A percentile compares a stretch with the other conserved stretches of the same genome.
Conservation (phyloP, 495 filamentous ascomycete genomes). For the Aspergillus sparsus region DNA sequence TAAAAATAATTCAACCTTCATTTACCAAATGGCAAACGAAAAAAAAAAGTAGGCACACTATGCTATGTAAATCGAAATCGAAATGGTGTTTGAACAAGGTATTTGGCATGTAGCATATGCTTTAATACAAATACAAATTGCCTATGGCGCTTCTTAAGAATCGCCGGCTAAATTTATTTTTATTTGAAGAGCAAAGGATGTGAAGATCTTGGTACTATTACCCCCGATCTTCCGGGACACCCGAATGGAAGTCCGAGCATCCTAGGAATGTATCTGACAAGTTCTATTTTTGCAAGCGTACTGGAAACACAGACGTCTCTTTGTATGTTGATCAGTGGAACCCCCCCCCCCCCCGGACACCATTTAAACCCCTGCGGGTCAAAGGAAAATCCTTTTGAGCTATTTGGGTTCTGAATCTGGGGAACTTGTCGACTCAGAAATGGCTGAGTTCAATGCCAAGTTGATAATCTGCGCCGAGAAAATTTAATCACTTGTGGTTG, state of each 20-base stretch:
- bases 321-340: conserved; percentile 15
- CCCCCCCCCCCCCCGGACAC: no score
- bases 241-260: background rate
- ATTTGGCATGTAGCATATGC: no score
- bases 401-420: background rate
- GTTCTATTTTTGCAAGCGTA: background rate
- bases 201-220: background rate
- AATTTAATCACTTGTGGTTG: background rate
- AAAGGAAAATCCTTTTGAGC: background rate
- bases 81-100: no score
- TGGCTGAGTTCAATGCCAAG: conserved; percentile 1
- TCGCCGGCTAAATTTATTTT: no score
- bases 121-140: no score
- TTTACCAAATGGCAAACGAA: no score
- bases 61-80: no score
- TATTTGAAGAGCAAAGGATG: no score
- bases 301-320: background rate
- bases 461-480: conserved; percentile 1
- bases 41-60: no score
- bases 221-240: background rate
- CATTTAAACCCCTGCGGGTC: conserved; percentile 7
- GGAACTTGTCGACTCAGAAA: background rate
- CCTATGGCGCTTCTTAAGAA: no score
- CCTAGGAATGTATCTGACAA: background rate
- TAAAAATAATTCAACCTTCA: no score